Percentiles rank a stretch among this genome's conserved stretches.
These are phyloP conservation scores for Arthrobotrys megalospora DNA, from an alignment of 2,329 filamentous ascomycete genomes.

Conservation along the genomic window DNA sequence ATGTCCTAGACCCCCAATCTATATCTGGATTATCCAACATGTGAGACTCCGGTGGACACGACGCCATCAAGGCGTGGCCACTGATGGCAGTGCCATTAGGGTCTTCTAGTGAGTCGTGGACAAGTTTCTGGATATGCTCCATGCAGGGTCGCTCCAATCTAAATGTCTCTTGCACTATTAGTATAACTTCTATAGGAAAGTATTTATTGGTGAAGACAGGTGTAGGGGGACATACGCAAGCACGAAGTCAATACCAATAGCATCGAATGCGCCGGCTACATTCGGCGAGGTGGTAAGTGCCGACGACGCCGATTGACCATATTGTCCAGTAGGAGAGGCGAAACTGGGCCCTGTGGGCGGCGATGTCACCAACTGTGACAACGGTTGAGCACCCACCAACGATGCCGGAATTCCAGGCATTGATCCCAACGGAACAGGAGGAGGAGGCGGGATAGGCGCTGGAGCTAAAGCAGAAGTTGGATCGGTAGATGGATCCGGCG, in stretches of 20 bases:
- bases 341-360: conserved; percentile 57
- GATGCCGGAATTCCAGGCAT: conserved; percentile 60
- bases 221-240: conserved; percentile 80
- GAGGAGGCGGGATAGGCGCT: conserved; percentile 57
- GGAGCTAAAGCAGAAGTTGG: conserved; percentile 60
- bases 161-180: conserved; percentile 63
- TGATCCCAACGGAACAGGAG: conserved; percentile 58
- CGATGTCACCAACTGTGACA: conserved; percentile 50
- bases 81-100: conserved; percentile 76
- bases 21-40: conserved; percentile 73
- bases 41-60: conserved; percentile 80
- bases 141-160: conserved; percentile 95
- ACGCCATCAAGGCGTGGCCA: conserved; percentile 94
- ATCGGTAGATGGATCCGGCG: conserved; percentile 61
- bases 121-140: conserved; percentile 82
- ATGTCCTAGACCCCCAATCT: conserved; percentile 79
- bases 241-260: conserved; percentile 90
- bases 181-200: not conserved
- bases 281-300: conserved; percentile 36
- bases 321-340: conserved; percentile 40
- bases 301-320: conserved; percentile 4
- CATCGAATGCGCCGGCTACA: conserved; percentile 78
- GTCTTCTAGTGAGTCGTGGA: conserved; percentile 75
- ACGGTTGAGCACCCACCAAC: conserved; percentile 62
- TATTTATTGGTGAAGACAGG: conserved; percentile 63